Evolutionary conservation across 805 yeast species (phyloP), one percentile per base, ranked within the genome.

Genomic region (Kuraishia ogatae): DNA sequence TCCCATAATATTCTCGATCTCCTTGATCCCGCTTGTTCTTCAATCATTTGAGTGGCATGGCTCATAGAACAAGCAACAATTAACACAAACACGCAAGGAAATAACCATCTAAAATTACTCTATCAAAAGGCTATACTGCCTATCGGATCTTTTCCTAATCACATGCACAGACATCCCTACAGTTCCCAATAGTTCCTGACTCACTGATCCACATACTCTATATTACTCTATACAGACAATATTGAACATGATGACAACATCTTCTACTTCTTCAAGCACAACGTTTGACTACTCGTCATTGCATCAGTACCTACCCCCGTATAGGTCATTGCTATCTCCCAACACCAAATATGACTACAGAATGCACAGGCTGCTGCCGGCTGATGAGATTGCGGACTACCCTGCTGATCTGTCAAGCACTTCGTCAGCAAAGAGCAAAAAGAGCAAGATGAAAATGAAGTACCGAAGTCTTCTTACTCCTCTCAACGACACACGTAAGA

Each of bases 251-350:
- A 47, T 47, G 49, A 47, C 24, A 22, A 47, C 24, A 22, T 20
- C 49, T 15, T 13, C 49, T 13, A 47, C 10, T 22, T 47, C 49
- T 11, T 20, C 49, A 20, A 47, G 13, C 49, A 47, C 49, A 22
- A 21, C 49, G 49, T 47, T 47, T 47, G 49, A 47, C 13, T 47
- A 47, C 19, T 47, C 49, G 10, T 22, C 28, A 10, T 39, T 52
- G 24, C 55, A 60, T 39, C 52, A 60, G 21, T 71, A 74, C 61
- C 66, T 79, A 24, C 83, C 83, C 7, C 79, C 84, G 1, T 81
- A 81, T 62, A 69, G 84, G 49, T 79, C 83, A 3, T 68, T 81
- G 26, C 64, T 81, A 26, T 74, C 72, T 48, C 84, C 84, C 1
- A 69, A 67, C 52, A 74, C 75, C 11, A 68, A 73, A 21, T 81